Base-by-base conservation (phyloP, 352 stramenopile species). In the Phytophthora brassicae region DNA sequence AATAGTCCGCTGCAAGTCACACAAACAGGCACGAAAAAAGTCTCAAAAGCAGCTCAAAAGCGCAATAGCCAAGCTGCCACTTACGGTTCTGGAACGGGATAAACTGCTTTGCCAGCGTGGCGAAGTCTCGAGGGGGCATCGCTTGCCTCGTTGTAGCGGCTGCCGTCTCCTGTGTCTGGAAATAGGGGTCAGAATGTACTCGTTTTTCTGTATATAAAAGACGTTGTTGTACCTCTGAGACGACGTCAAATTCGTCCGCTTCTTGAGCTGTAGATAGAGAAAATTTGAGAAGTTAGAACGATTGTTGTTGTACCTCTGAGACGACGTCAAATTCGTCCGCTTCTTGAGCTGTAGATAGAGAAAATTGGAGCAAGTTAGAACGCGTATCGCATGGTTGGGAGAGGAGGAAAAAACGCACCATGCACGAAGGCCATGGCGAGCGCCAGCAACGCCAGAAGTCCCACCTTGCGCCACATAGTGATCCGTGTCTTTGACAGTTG, bases 251-350 rank as follows among this genome's bases (percentile, higher is more conserved):
- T 50, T 86, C 76, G 56, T 86, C 76, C 28, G 29, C 45, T 56
- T 78, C 72, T 72, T 77, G 65, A 41, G 65, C 72, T 80, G 26
- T 54, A 62, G 47, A n/a, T 5, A n/a, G 6, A 39, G 33, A 6
- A 39, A 41, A 16, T 4, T 16, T 22, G 17, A 22, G 36, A 31
- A 28, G 23, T 57, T 23, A 64, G 29, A 11, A 17, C 3, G 12
- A n/a, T n/a, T n/a, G 6, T 5, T 13, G 47, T 23, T 55, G 26
- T 42, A 72, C 56, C 51, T 82, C 71, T n/a, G n/a, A n/a, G 8
- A 60, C 55, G 16, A 65, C 56, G 45, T 86, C 76, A 31, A 86
- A 86, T 50, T 86, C 76, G 56, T 86, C 76, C 28, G 29, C 45
- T 56, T 78, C 72, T 72, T 77, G 65, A 41, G 65, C 72, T 80